phyloP scores from a whole-genome alignment of 305 asterid species.

The Fraxinus paxiana region DNA sequence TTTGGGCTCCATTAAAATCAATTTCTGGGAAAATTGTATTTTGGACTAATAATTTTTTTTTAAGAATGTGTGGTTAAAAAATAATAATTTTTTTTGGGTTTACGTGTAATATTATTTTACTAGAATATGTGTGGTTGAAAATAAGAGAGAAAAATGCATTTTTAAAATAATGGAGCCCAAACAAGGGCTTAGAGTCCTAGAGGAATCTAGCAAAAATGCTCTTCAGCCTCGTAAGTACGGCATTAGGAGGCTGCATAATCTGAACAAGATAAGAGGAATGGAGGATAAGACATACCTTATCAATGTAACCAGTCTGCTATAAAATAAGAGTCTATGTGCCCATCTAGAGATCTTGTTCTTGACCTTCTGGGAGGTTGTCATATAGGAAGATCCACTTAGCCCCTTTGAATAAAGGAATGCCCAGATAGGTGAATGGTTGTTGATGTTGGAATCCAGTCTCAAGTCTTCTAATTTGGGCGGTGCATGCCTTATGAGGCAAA shows the following conservation, averaged over 20 bases:
- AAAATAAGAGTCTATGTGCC: neutral
- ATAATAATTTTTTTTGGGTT: neutral
- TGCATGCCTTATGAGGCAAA: neutral
- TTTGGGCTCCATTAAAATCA: neutral
- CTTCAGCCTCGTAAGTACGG: neutral
- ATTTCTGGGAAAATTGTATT: neutral
- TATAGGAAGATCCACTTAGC: neutral
- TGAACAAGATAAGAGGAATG: neutral
- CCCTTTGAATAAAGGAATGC: neutral
- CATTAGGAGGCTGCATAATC: neutral
- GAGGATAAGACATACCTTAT: neutral
- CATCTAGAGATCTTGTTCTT: neutral
- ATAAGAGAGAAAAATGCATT: neutral
- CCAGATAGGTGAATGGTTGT: neutral
- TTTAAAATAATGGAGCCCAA: neutral
- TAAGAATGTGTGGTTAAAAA: neutral
- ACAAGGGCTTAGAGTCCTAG: neutral
- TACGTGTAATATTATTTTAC: neutral
- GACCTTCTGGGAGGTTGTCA: neutral
- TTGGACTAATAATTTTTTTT: neutral
- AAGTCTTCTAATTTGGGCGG: neutral
- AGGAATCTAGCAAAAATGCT: neutral
- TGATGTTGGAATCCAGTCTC: neutral
- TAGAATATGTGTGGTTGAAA: neutral
- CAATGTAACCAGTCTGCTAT: neutral